These are phyloP conservation scores for Datura wrightii DNA, from an alignment of 257 asterid genomes.

Conservation along the genomic window DNA sequence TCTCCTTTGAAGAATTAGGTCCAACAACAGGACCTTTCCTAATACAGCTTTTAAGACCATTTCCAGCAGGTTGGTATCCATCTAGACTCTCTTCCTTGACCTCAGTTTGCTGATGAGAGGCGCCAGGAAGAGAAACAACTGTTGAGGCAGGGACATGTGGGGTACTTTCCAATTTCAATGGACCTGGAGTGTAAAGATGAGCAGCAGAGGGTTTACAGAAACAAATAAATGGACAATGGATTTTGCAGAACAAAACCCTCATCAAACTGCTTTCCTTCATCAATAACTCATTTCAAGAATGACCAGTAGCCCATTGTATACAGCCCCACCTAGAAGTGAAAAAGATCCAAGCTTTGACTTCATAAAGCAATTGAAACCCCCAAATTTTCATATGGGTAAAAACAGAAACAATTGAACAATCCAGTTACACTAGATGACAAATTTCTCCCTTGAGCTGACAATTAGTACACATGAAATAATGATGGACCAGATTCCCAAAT, in stretches of 20 bases:
- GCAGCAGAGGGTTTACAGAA: conserved; percentile 78
- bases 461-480: conserved; percentile 23
- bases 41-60: conserved; percentile 64
- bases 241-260: conserved; percentile 81
- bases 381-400: not conserved
- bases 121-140: conserved; percentile 44
- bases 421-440: conserved; percentile 26
- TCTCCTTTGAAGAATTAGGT: conserved; percentile 36
- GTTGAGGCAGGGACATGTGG: conserved; percentile 44
- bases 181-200: conserved; percentile 57
- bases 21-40: conserved; percentile 40
- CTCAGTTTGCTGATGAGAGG: conserved; percentile 48
- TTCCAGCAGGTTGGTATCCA: conserved; percentile 39
- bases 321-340: conserved; percentile 24
- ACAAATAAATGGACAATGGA: conserved; percentile 71
- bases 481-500: conserved; percentile 24
- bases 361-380: conserved; percentile 20
- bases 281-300: conserved; percentile 39
- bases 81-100: conserved; percentile 37
- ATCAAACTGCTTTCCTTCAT: conserved; percentile 63
- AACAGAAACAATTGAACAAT: not conserved
- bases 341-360: conserved; percentile 41
- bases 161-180: conserved; percentile 62
- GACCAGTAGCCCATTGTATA: conserved; percentile 19
- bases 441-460: conserved; percentile 28